phyloP scores from a whole-genome alignment of 2,329 filamentous ascomycete genomes.

The Aspergillus tanneri region DNA sequence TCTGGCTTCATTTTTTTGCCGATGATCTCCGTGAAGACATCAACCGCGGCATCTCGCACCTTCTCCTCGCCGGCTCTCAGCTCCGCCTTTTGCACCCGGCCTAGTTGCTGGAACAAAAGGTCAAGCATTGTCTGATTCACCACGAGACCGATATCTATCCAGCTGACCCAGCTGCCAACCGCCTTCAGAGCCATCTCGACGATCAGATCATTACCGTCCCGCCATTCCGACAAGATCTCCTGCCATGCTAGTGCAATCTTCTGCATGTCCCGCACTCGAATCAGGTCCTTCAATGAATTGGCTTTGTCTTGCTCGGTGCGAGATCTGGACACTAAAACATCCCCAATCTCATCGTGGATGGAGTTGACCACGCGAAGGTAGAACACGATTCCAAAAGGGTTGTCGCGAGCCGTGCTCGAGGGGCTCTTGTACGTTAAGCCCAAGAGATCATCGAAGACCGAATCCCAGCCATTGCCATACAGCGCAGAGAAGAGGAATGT shows the following conservation, averaged over 20 bases:
- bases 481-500: constrained; percentile 89
- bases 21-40: constrained; percentile 92
- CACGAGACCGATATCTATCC: constrained; percentile 94
- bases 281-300: constrained; percentile 84
- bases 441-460: constrained; percentile 87
- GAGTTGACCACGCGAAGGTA: constrained; percentile 87
- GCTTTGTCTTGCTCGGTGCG: constrained; percentile 79
- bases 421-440: constrained; percentile 66
- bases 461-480: constrained; percentile 82
- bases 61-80: constrained; percentile 71
- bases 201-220: constrained; percentile 66
- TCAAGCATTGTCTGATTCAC: constrained; percentile 86
- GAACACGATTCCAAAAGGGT: constrained; percentile 72
- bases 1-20: constrained; percentile 95
- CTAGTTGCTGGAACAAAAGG: constrained; percentile 81
- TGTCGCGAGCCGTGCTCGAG: constrained; percentile 60
- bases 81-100: constrained; percentile 63
- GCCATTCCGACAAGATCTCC: constrained; percentile 79
- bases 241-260: constrained; percentile 91
- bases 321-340: constrained; percentile 79
- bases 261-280: constrained; percentile 80
- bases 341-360: constrained; percentile 95
- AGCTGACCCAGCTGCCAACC: constrained; percentile 97
- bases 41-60: constrained; percentile 85
- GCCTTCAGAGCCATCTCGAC: constrained; percentile 86